Base-by-base conservation (phyloP, 2,329 filamentous ascomycete genomes). In the Phoma sp. region DNA sequence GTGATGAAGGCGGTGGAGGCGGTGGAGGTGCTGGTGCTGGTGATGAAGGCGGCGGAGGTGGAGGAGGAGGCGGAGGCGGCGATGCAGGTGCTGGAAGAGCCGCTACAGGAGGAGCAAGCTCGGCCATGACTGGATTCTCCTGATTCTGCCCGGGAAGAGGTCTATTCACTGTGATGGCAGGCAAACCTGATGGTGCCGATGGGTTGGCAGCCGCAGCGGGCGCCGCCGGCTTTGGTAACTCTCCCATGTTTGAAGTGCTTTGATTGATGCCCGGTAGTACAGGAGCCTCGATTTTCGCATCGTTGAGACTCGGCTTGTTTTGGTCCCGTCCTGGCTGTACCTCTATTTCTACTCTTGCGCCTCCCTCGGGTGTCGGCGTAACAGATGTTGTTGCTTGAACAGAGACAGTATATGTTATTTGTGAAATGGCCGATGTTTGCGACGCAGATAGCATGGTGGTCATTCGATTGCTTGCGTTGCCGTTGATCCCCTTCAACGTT, bases 91-190 rank as follows among this genome's bases (percentile, higher is more conserved):
- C 9, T 18, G 36, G 23, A 32, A 15, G 18, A 38, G 36, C 4
- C 4, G 26, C 15, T 7, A 14, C 15, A 7, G 51, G 33, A 14
- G 34, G 34, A 36, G 32, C 26, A 11, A 30, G 4, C 28, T 53
- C 49, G 10, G 21, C 37, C 28, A 26, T 40, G 15, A 36, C 33
- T 5, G 49, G 49, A 36, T 46, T 32, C 12, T 15, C 25, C 29
- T 46, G 46, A n/a, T 51, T 51, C 26, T 56, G 46, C 10, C 53
- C 53, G 11, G 42, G 47, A 32, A 51, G 42, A 20, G 46, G 53
- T 32, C 7, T 50, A 17, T 49, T 23, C 14, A 29, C 39, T 12
- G 20, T 53, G n/a, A 47, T 28, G 9, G 32, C 32, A 26, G 43
- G 42, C 17, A 7, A 11, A 4, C 36, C 18, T 15, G 49, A n/a